Conservation (phyloP, 1,284 basidiomycete species). For the Apiotrichum gamsii region DNA sequence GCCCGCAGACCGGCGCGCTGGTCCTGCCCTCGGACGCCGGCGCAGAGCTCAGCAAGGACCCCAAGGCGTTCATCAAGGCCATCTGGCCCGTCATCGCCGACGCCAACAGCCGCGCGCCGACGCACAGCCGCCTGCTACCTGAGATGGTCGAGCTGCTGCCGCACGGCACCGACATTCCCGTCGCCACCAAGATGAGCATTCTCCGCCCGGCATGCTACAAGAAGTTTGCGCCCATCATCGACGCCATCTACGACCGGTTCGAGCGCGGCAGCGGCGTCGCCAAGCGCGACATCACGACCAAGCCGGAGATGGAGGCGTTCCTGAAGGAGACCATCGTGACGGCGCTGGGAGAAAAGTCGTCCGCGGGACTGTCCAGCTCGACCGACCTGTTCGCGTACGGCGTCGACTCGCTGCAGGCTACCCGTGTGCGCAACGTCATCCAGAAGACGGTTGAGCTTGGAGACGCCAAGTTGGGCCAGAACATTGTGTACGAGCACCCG, state of each 20-base stretch:
- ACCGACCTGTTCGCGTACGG: slow-evolving; percentile 48
- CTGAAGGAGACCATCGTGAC: slow-evolving; percentile 43
- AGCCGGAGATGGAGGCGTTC: slow-evolving; percentile 47
- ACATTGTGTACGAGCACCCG: slow-evolving; percentile 47
- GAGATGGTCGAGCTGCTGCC: slow-evolving; percentile 55
- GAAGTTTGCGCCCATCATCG: slow-evolving; percentile 53
- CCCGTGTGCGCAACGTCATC: slow-evolving; percentile 54
- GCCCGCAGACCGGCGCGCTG: slow-evolving; percentile 54
- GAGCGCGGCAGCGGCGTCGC: slow-evolving; percentile 47
- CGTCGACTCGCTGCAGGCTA: slow-evolving; percentile 57
- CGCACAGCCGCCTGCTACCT: slow-evolving; percentile 53
- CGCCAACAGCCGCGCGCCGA: slow-evolving; percentile 54
- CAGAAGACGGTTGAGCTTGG: slow-evolving; percentile 50
- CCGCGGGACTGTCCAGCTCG: slow-evolving; percentile 20
- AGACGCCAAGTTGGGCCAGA: slow-evolving; percentile 46
- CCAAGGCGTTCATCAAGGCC: slow-evolving; percentile 45
- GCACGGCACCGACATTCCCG: slow-evolving; percentile 42
- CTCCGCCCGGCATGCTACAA: slow-evolving; percentile 50
- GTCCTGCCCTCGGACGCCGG: slow-evolving; percentile 55
- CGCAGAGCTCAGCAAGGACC: slow-evolving; percentile 45
- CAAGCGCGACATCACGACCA: slow-evolving; percentile 38
- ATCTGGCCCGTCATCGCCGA: slow-evolving; percentile 53
- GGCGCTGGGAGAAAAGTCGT: slow-evolving; percentile 42
- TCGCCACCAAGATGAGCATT: slow-evolving; percentile 45
- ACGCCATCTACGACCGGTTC: slow-evolving; percentile 51